A percentile compares a stretch with the other conserved stretches of the same genome.
Conservation (phyloP, 2,329 filamentous ascomycete species). For the Fusarium pseudograminearum region DNA sequence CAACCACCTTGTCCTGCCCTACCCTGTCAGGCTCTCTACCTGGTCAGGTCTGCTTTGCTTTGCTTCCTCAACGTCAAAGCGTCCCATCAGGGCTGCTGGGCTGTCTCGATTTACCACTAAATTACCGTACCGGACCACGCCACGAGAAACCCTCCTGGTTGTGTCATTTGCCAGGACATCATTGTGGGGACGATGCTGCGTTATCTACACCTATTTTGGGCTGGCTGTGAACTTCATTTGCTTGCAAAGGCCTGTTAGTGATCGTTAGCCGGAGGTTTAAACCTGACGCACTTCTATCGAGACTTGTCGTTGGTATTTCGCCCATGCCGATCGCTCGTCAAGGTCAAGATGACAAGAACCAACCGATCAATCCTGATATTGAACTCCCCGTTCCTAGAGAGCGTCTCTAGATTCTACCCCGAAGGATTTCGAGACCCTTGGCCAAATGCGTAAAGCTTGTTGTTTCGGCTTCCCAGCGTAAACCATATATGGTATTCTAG, state of each 20-base stretch:
- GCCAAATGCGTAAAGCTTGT: constrained; percentile 18
- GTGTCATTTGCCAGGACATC: constrained; percentile 43
- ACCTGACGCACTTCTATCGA: constrained; percentile 22
- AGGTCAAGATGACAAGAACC: constrained; percentile 6
- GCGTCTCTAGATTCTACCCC: constrained; percentile 8
- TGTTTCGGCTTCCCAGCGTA: constrained; percentile 26
- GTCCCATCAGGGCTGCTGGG: constrained; percentile 26
- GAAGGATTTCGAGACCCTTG: constrained; percentile 20
- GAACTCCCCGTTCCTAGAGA: constrained; percentile 22
- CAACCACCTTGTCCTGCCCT: constrained; percentile 26
- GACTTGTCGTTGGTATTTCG: constrained; percentile 22
- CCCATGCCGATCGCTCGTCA: constrained; percentile 36
- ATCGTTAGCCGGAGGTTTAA: constrained; percentile 34
- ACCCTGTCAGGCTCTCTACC: not conserved
- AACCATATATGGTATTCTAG: constrained; percentile 26
- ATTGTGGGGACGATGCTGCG: constrained; percentile 35
- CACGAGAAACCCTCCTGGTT: constrained; percentile 25
- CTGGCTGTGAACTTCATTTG: constrained; percentile 7
- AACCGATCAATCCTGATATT: constrained; percentile 7
- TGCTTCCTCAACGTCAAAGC: constrained; percentile 27
- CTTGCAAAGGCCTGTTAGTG: not conserved
- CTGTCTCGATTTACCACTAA: constrained; percentile 13
- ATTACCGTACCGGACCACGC: constrained; percentile 16
- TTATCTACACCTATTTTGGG: constrained; percentile 42
- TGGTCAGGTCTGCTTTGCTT: not conserved